Conservation (phyloP, 495 filamentous ascomycete species). For the Lindgomyces ingoldianus region DNA sequence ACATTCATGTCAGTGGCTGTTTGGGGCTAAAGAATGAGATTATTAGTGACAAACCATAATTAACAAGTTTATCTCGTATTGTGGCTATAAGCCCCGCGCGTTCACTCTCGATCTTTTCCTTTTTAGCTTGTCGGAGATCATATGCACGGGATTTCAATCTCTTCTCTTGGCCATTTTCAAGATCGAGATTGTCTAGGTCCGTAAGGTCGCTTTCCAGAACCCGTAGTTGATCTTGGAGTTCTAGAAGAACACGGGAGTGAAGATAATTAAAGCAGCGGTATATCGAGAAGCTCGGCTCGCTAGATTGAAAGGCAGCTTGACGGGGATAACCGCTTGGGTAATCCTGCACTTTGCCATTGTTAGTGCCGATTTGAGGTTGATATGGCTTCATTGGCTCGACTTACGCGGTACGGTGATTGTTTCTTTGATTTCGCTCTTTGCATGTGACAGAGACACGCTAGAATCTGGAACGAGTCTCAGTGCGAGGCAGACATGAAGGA, state of each 20-base stretch:
- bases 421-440: conserved; percentile 9
- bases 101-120: conserved; percentile 6
- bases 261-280: conserved; percentile 46
- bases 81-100: not conserved
- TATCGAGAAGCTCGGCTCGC: conserved; percentile 44
- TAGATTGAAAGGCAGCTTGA: conserved; percentile 43
- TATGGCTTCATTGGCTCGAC: not conserved
- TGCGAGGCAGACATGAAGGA: not conserved
- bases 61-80: conserved; percentile 28
- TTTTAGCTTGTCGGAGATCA: conserved; percentile 18
- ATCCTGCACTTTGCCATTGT: conserved; percentile 38
- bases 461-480: not conserved
- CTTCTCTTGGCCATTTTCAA: conserved; percentile 12
- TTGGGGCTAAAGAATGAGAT: conserved; percentile 8
- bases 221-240: conserved; percentile 44
- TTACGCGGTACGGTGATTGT: conserved; percentile 25
- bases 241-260: conserved; percentile 42
- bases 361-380: not conserved
- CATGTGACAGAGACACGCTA: not conserved
- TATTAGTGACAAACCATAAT: conserved; percentile 22
- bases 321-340: conserved; percentile 42
- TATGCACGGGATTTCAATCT: conserved; percentile 13
- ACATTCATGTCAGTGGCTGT: conserved; percentile 30
- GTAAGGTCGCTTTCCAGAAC: conserved; percentile 40
- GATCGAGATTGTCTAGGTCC: conserved; percentile 30